phyloP scores from a whole-genome alignment of 2,329 filamentous ascomycete species.

The Anisogramma anomala region DNA sequence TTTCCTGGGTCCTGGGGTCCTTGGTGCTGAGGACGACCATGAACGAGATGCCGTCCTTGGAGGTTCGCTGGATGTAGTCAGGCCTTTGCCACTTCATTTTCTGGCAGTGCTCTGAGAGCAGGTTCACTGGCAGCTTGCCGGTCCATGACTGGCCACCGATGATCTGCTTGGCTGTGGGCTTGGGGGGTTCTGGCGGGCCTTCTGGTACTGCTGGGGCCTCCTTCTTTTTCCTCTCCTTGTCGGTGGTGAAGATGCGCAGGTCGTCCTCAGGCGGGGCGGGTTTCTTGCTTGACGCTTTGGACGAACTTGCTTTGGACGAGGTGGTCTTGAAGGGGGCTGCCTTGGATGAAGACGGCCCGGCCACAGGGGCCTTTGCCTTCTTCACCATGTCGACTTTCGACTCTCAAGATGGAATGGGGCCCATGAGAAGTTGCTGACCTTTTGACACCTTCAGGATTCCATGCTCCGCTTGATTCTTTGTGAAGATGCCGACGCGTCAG shows the following conservation, averaged over 20 bases:
- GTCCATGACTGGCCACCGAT: conserved; percentile 96
- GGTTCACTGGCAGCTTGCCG: conserved; percentile 86
- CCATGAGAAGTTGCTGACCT: too few species aligned
- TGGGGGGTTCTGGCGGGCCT: conserved; percentile 34
- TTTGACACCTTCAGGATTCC: too few species aligned
- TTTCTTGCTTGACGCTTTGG: conserved; percentile 18
- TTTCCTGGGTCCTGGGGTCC: conserved; percentile 74
- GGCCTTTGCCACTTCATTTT: conserved; percentile 93
- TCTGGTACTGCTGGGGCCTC: conserved; percentile 22
- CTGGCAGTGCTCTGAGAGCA: conserved; percentile 88
- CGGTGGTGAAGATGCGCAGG: conserved; percentile 46
- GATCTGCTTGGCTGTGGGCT: conserved; percentile 61
- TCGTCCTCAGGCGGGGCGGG: conserved; percentile 32
- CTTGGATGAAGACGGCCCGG: conserved; percentile 10
- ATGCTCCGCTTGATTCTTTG: too few species aligned
- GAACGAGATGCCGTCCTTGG: conserved; percentile 62
- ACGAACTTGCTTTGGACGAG: conserved; percentile 15
- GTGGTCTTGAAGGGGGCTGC: conserved; percentile 2
- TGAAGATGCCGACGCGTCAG: too few species aligned
- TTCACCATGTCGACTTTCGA: conserved; percentile 34
- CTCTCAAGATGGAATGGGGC: too few species aligned
- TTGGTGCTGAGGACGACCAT: conserved; percentile 65
- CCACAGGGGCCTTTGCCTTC: conserved; percentile 41
- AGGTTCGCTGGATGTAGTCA: conserved; percentile 64
- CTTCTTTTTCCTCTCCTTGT: conserved; percentile 37